A percentile compares a stretch with the other conserved stretches of the same genome.
phyloP scores from a whole-genome alignment of 2,329 filamentous ascomycete species.

The Alternaria panax region DNA sequence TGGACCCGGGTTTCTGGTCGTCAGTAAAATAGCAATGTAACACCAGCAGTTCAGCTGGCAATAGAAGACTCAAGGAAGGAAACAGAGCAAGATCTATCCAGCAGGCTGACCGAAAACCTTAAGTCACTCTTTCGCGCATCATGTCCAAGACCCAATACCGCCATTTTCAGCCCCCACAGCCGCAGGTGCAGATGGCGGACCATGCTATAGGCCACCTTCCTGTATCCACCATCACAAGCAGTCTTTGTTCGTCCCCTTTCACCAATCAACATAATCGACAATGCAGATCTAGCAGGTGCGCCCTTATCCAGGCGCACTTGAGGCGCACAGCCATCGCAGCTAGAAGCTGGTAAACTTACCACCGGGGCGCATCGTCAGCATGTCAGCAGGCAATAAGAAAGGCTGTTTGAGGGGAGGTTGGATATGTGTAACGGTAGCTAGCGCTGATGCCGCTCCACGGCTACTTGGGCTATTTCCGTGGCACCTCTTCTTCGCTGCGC shows the following conservation, averaged over 20 bases:
- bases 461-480: constrained; percentile 6
- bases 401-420: constrained; percentile 3
- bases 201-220: constrained; percentile 10
- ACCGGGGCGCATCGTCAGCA: constrained; percentile 5
- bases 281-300: constrained; percentile 2
- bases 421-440: constrained; percentile 1
- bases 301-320: constrained; percentile 6
- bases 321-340: constrained; percentile 9
- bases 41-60: background rate
- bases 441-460: constrained; percentile 1
- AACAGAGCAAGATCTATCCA: background rate
- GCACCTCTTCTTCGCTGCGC: background rate
- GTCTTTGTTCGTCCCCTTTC: constrained; percentile 6
- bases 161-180: constrained; percentile 12
- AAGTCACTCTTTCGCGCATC: constrained; percentile 5
- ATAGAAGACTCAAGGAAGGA: background rate
- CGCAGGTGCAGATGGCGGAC: constrained; percentile 3
- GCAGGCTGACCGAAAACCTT: constrained; percentile 8
- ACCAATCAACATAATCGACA: constrained; percentile 4
- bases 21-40: background rate
- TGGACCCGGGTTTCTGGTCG: background rate
- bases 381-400: constrained; percentile 6
- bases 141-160: constrained; percentile 3
- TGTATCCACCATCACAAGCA: constrained; percentile 2
- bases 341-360: background rate